Conservation (phyloP, 495 filamentous ascomycete genomes). For the Extremus antarcticus region DNA sequence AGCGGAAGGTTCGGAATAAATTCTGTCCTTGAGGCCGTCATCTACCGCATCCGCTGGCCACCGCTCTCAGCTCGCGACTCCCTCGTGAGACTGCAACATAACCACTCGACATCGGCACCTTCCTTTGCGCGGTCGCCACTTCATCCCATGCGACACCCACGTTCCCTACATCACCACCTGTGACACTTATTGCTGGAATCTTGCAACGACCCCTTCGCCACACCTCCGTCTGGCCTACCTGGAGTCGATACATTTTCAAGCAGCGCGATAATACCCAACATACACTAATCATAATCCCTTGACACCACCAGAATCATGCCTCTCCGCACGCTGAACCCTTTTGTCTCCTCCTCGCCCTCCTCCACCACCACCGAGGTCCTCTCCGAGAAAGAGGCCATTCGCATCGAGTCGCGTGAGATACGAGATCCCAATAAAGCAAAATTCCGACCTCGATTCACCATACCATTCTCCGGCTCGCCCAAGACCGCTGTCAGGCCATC, state of each 20-base stretch:
- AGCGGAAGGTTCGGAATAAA: background rate
- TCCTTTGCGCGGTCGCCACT: background rate
- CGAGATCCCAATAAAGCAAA: slow-evolving; percentile 40
- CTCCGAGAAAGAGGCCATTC: slow-evolving; percentile 20
- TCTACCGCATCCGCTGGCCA: background rate
- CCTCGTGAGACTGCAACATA: too few relatives aligned
- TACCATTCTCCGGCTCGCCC: slow-evolving; percentile 49
- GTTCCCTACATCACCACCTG: background rate
- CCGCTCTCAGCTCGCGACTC: background rate
- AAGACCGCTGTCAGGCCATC: slow-evolving; percentile 35
- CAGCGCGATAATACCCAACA: background rate
- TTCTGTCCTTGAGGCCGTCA: background rate
- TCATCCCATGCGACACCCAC: background rate
- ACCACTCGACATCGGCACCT: background rate
- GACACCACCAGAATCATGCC: slow-evolving; percentile 26
- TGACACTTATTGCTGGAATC: background rate
- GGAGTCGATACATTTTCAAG: background rate
- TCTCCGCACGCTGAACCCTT: slow-evolving; percentile 30
- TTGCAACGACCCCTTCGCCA: background rate
- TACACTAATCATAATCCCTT: slow-evolving; percentile 17
- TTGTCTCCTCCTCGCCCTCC: slow-evolving; percentile 21
- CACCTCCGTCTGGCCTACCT: background rate
- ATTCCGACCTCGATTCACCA: slow-evolving; percentile 46
- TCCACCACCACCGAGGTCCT: slow-evolving; percentile 12
- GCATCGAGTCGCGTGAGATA: slow-evolving; percentile 20